Base-by-base conservation (phyloP, 306 rosid genomes). In the Vachellia collinsii region DNA sequence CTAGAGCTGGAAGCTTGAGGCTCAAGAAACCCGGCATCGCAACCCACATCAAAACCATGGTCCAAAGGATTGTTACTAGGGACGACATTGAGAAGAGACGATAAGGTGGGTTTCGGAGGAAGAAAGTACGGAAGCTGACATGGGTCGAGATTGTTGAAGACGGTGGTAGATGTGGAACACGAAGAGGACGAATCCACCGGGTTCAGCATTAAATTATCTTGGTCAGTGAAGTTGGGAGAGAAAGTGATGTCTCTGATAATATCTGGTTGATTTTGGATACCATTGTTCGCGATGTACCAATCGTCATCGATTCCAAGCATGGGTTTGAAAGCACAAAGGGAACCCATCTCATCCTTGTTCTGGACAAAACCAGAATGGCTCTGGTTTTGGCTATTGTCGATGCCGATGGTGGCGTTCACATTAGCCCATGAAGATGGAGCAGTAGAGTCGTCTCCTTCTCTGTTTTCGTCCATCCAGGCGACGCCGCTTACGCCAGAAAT, bases 151-250 rank as follows among this genome's bases (percentile, higher is more conserved):
- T 73, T 74, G 47, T 84, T 88, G 89, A 94, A 80, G 58, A 92
- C 70, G 10, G 95, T 79, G 36, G 86, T 62, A 70, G 98, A 90
- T 7, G 98, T 93, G n/a, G 97, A 90, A 58, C 93, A 90, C 2
- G 98, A 88, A 63, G 94, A 88, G 2, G 94, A 91, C 3, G 94
- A 91, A 83, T 89, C 94, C 0, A 90, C 83, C 1, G 88, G 85
- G 72, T 90, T 83, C 10, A 92, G 83, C 46, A 92, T 75, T 7
- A 92, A 81, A 72, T 37, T 56, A 11, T 92, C 88, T 0, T 86
- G 70, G 43, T 80, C 84, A 54, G 79, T 54, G 22, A 88, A 86
- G 85, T 78, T 87, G 0, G 89, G 78, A 0, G 84, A 79, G 85
- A 91, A 89, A 42, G 82, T 14, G 71, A 88, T 51, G 22, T 51